phyloP scores from a whole-genome alignment of 2,329 filamentous ascomycete species.

The Hypomyces rosellus region DNA sequence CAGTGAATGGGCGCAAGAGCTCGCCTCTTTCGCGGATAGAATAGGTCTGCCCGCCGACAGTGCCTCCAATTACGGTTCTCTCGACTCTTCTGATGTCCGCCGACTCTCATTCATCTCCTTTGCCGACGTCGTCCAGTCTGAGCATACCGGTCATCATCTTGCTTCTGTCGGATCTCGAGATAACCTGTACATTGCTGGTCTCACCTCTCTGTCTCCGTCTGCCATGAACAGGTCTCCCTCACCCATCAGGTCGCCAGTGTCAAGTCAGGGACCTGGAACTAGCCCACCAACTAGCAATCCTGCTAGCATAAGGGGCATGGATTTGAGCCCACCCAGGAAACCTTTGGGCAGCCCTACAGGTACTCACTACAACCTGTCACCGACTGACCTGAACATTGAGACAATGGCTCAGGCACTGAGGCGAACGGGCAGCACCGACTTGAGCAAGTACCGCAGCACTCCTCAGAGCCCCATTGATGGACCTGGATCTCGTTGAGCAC shows the following conservation, averaged over 20 bases:
- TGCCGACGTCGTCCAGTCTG: constrained; percentile 85
- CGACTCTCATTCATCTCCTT: constrained; percentile 94
- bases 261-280: constrained; percentile 59
- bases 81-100: constrained; percentile 70
- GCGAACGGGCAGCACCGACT: constrained; percentile 77
- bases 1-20: constrained; percentile 52
- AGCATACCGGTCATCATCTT: constrained; percentile 58
- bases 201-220: constrained; percentile 53
- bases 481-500: constrained; percentile 22
- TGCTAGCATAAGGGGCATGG: constrained; percentile 66
- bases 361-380: constrained; percentile 41
- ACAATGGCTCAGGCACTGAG: constrained; percentile 88
- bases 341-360: constrained; percentile 58
- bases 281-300: constrained; percentile 74
- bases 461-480: constrained; percentile 52
- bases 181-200: constrained; percentile 61
- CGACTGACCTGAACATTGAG: constrained; percentile 75
- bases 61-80: constrained; percentile 67
- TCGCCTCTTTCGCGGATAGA: constrained; percentile 46
- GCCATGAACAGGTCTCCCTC: constrained; percentile 65
- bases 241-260: constrained; percentile 71
- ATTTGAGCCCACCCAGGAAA: constrained; percentile 58
- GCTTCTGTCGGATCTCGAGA: constrained; percentile 53
- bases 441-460: constrained; percentile 51
- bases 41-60: constrained; percentile 47